phyloP scores from a whole-genome alignment of 768 basidiomycete genomes.

The Cyclocybe cylindracea region DNA sequence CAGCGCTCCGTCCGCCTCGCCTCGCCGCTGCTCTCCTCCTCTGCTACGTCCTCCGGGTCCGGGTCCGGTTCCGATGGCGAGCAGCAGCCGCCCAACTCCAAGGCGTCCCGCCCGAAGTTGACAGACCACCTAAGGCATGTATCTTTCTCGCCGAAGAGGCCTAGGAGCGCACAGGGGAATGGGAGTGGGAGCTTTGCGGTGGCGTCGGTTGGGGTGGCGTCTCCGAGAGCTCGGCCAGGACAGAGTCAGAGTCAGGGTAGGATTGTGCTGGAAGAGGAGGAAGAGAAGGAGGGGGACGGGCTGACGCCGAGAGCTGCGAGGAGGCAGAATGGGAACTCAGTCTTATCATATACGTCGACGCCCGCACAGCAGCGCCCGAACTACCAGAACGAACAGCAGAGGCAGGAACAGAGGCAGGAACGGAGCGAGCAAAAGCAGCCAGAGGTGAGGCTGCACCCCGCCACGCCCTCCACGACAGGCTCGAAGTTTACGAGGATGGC shows the following conservation, averaged over 20 bases:
- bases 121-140: slow-evolving; percentile 71
- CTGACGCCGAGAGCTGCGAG: too few relatives aligned
- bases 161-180: slow-evolving; percentile 45
- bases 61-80: slow-evolving; percentile 51
- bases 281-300: too few relatives aligned
- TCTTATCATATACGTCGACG: too few relatives aligned
- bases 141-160: slow-evolving; percentile 77
- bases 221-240: too few relatives aligned
- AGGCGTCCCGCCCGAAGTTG: slow-evolving; percentile 60
- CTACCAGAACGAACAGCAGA: slow-evolving; percentile 17
- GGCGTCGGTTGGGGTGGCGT: too few relatives aligned
- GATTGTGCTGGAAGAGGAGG: too few relatives aligned
- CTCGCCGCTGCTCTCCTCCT: slow-evolving; percentile 51
- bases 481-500: slow-evolving; percentile 67
- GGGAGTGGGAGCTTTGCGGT: slow-evolving; percentile 10
- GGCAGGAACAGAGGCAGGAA: too few relatives aligned
- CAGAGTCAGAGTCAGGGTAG: too few relatives aligned
- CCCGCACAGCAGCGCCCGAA: slow-evolving; percentile 7
- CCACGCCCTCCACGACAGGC: slow-evolving; percentile 55
- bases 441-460: slow-evolving; percentile 55
- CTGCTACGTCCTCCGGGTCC: slow-evolving; percentile 48
- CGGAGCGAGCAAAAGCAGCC: too few relatives aligned
- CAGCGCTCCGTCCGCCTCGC: slow-evolving; percentile 42
- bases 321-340: too few relatives aligned
- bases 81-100: slow-evolving; percentile 32